Base-by-base conservation (phyloP, 192 early-diverging fungal species). In the Entophlyctis luteolus region DNA sequence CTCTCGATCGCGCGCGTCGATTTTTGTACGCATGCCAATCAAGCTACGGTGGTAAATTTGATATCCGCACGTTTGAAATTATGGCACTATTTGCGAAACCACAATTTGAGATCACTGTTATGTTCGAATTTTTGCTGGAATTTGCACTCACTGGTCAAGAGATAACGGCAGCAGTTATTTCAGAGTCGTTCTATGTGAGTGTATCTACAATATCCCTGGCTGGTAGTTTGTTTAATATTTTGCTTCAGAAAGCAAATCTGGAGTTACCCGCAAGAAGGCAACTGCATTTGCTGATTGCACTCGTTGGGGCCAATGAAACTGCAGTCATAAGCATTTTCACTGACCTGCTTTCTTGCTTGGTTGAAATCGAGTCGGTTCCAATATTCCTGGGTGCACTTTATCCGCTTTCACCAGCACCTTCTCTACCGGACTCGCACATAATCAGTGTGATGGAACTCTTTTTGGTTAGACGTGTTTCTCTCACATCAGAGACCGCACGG, bases 61-160 rank as follows among this genome's bases (percentile, higher is more conserved):
- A 66, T 33, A 48, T 36, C 8, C 63, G 63, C 20, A 66, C 63
- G 1, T 66, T 66, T 39, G 63, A 66, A 39, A 53, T 47, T 25
- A 16, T 66, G 16, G 28, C 63, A 12, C 27, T 52, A 8, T 27
- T 66, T 16, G 52, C 48, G 29, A 38, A 27, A 25, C 63, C 37
- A 14, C 5, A 35, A 10, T 66, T 66, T 66, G 63, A 66, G 31
- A 66, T 66, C 5, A 25, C 48, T 8, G 20, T 42, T 14, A 18
- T 66, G 49, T 28, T 66, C 18, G 63, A 54, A n/a, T 47, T 54
- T 54, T 23, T 66, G 12, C 50, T 66, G 5, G 10, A 6, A 33
- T n/a, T 54, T 54, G 63, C 49, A 2, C 48, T 25, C 4, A 20
- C 6, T 33, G 33, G 52, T 25, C 33, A n/a, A 1, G 16, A 32